phyloP scores from a whole-genome alignment of 371 early-diverging fungal genomes.

The Dinochytrium kinnereticum region DNA sequence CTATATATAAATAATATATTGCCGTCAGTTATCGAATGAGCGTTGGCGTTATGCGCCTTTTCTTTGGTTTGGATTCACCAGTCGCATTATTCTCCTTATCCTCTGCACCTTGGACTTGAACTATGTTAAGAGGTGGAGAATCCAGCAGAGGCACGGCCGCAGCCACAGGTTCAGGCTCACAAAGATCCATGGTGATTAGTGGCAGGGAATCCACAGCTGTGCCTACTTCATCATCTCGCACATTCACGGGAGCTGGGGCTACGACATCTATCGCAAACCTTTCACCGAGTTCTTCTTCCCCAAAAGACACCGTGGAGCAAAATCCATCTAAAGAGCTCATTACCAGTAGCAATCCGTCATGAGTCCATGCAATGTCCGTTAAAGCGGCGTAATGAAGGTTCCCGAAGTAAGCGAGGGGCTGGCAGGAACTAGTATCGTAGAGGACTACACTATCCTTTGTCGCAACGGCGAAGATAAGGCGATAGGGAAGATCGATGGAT shows the following conservation, averaged over 20 bases:
- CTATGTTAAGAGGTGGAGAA: not conserved
- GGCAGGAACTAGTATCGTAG: conserved; percentile 82
- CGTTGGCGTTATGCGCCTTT: not conserved
- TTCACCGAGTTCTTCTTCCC: conserved; percentile 48
- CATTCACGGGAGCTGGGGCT: not conserved
- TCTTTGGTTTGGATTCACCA: not conserved
- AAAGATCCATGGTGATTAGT: not conserved
- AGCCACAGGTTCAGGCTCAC: too few species aligned
- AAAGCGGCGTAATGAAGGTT: conserved; percentile 90
- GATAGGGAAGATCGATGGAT: conserved; percentile 60
- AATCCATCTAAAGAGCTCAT: conserved; percentile 89
- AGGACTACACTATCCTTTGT: conserved; percentile 78
- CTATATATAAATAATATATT: too few species aligned
- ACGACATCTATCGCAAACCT: not conserved
- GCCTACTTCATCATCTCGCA: not conserved
- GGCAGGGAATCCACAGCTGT: not conserved
- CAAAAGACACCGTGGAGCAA: conserved; percentile 81
- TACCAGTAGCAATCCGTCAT: conserved; percentile 74
- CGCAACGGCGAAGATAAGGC: conserved; percentile 85
- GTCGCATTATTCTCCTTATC: not conserved
- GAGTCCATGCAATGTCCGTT: conserved; percentile 85
- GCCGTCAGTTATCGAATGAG: not conserved
- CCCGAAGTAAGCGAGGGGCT: conserved; percentile 74
- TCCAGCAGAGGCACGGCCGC: not conserved
- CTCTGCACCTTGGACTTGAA: not conserved